Evolutionary conservation across 768 basidiomycete genomes (phyloP), one percentile per base, ranked within the genome.

Genomic region (Leccinum rimulosum): DNA sequence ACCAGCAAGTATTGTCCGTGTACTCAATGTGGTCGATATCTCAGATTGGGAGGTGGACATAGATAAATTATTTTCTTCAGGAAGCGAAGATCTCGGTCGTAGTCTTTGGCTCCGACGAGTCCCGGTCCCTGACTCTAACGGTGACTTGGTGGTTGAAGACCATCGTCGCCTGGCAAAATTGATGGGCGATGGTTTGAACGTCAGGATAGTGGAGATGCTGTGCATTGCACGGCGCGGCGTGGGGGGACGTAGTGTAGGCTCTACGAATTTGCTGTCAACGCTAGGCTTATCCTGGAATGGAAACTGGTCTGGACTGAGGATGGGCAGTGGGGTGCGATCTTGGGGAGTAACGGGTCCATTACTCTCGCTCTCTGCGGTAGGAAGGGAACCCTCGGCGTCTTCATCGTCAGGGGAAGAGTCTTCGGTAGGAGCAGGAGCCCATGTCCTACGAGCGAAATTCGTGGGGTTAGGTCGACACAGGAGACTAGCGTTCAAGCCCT

Each of bases 111-210:
- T 73, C 47, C 72, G 73, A 48, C 72, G 74, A 28, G 70, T 72
- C 52, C 67, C 70, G 8, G 64, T 63, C 60, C 73, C 76, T 59
- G 72, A 69, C 45, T 72, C 73, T 56, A 73, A 61, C 36, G 71
- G 70, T 50, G 76, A 75, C 64, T 72, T 73, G 36, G 75, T 67
- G 22, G 71, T 65, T 45, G 78, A 79, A 60, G 75, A 80, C 86
- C 86, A 86, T 58, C 85, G 81, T 55, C 82, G 81, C 64, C 80
- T 81, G 8, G 86, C 85, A 68, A 84, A 86, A 63, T 80, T 79
- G 70, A 81, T 79, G n/a, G 86, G 86, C 38, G 84, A 82, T 15
- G 86, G 86, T 53, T 84, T 84, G 69, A 79, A 82, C 25, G 80
- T 81, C 65, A 85, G 66, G 31, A 81, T 76, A 30, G 75, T 77